Conservation (phyloP, 805 yeast genomes). For the Saccharomycopsis fodiens region DNA sequence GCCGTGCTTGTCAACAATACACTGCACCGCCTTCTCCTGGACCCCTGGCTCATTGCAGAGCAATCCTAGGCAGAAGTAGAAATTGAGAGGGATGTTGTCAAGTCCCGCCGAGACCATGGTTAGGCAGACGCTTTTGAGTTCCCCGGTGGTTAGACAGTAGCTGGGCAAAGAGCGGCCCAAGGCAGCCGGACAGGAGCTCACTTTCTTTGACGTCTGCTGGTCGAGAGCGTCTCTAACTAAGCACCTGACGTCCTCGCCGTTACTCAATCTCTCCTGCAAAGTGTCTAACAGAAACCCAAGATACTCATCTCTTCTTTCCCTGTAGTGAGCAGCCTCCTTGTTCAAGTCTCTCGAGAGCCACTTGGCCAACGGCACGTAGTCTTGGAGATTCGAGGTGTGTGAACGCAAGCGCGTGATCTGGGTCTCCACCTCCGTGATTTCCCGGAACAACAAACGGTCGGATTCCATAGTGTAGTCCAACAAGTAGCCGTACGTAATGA, state of each 20-base stretch:
- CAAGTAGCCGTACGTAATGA: conserved; percentile 44
- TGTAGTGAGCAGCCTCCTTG: conserved; percentile 26
- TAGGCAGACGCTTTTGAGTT: conserved; percentile 52
- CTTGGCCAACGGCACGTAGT: conserved; percentile 43
- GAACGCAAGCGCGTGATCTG: conserved; percentile 50
- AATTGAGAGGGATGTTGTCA: conserved; percentile 60
- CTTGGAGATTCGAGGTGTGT: conserved; percentile 47
- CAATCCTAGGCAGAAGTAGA: conserved; percentile 55
- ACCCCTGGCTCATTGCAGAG: conserved; percentile 38
- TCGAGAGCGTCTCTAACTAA: conserved; percentile 28
- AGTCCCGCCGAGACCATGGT: conserved; percentile 77
- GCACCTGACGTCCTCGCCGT: conserved; percentile 25
- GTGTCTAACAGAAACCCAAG: conserved; percentile 33
- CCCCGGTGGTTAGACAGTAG: conserved; percentile 29
- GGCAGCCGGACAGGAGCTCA: too few species aligned
- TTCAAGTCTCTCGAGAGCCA: conserved; percentile 24
- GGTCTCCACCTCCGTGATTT: conserved; percentile 49
- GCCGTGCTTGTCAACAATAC: conserved; percentile 32
- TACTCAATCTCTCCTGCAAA: conserved; percentile 24
- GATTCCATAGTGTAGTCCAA: conserved; percentile 33
- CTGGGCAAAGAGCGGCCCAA: too few species aligned
- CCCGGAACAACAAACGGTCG: conserved; percentile 33
- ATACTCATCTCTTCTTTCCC: conserved; percentile 41
- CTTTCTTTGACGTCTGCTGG: conserved; percentile 4
- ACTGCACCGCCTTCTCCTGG: conserved; percentile 38